Evolutionary conservation across 1,139 yeast genomes (phyloP), one percentile per base, ranked within the genome.

Genomic region (Yamadazyma sp.): DNA sequence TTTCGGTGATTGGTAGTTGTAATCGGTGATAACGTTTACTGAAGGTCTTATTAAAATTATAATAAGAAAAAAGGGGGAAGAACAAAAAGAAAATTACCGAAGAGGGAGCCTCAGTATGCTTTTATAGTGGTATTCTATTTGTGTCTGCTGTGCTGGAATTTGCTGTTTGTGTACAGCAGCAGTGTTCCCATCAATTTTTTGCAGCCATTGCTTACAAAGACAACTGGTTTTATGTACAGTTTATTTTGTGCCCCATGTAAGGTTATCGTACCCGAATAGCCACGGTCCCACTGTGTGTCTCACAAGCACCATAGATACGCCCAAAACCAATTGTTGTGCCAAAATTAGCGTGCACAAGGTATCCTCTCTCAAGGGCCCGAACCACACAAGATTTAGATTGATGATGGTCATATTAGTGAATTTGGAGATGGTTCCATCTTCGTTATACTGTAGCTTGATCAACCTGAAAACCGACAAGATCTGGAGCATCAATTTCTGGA

Each of bases 351-450:
- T 44, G 46, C 97, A 86, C 40, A 92, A 68, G 17, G 59, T 66
- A 54, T 87, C 96, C 59, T 92, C 99, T 43, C 92, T 75, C 71
- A 85, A 61, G 2, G 98, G 97, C 0, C 98, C 98, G 37, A 83
- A 69, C 84, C 89, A 80, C 7, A 91, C 96, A 34, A 92, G 69
- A 4, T 77, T 73, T 46, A 92, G 69, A 59, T 91, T 94, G 47
- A 92, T 88, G 37, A 92, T 65, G 4, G 99, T 92, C 77, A 92
- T 72, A 57, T 92, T 92, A 14, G 94, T 82, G 40, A 87, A 79
- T 42, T 76, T 74, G 5, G 61, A 53, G 25, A 80, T 65, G 4
- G 55, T 46, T 3, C 58, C 56, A 34, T 58, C 39, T 46, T 61
- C 45, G 55, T 66, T 57, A 58, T 77, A 48, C 40, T 61, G 47